phyloP scores from a whole-genome alignment of 2,329 filamentous ascomycete species.

The Pseudocercospora crystallina region DNA sequence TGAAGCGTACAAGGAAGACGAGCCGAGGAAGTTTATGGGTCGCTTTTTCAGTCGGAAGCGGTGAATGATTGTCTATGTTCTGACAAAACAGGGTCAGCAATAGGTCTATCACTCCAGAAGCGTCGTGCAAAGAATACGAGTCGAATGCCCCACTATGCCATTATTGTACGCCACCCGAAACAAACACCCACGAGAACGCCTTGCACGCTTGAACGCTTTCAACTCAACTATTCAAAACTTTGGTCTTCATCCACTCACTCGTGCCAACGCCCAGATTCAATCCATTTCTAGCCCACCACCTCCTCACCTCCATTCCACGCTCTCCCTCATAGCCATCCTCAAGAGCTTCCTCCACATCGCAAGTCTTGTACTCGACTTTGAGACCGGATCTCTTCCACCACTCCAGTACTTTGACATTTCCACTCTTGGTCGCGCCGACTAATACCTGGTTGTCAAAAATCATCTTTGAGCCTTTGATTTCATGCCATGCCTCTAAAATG shows the following conservation, averaged over 20 bases:
- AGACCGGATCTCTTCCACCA: slow-evolving; percentile 85
- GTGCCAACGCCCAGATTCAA: slow-evolving; percentile 78
- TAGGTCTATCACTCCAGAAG: too few species aligned
- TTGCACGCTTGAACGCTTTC: slow-evolving; percentile 17
- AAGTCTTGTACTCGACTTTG: slow-evolving; percentile 87
- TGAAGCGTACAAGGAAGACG: slow-evolving; percentile 22
- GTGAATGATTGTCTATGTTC: too few species aligned
- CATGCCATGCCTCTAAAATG: slow-evolving; percentile 80
- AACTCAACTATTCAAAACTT: slow-evolving; percentile 53
- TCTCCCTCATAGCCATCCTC: slow-evolving; percentile 74
- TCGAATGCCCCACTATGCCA: too few species aligned
- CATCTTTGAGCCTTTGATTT: slow-evolving; percentile 71
- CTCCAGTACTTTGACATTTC: slow-evolving; percentile 79
- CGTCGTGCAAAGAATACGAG: too few species aligned
- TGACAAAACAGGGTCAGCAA: too few species aligned
- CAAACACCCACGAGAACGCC: slow-evolving; percentile 7
- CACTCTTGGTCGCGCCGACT: slow-evolving; percentile 82
- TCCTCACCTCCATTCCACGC: slow-evolving; percentile 69
- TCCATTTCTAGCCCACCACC: slow-evolving; percentile 87
- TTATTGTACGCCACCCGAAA: too few species aligned
- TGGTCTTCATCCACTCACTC: slow-evolving; percentile 85
- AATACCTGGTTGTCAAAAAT: slow-evolving; percentile 81
- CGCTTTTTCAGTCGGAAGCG: too few species aligned
- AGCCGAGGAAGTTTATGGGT: slow-evolving; percentile 28
- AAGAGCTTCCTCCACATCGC: slow-evolving; percentile 90